Evolutionary conservation across 208 protist genomes (phyloP).

Genomic region (Acanthamoeba royreba): DNA sequence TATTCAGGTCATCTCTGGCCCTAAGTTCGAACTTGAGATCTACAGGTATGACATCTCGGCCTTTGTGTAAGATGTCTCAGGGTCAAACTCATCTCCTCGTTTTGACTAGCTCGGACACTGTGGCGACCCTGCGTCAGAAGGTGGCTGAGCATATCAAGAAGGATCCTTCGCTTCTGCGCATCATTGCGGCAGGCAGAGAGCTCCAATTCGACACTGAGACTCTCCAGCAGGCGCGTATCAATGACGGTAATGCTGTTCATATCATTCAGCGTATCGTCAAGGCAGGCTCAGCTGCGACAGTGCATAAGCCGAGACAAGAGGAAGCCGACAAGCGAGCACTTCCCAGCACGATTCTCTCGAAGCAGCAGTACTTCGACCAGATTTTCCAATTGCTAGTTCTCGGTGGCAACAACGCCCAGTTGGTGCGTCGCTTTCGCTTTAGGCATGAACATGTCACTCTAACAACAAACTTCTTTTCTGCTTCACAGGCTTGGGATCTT

Average conservation of each 20-base stretch:
- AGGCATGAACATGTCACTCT: background rate
- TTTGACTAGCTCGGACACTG: conserved; percentile 10
- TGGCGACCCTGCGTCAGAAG: conserved; percentile 37
- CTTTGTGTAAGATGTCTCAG: background rate
- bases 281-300: background rate
- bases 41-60: background rate
- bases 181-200: conserved; percentile 18
- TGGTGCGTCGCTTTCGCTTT: background rate
- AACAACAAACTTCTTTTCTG: background rate
- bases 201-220: background rate
- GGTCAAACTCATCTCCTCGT: background rate
- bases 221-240: background rate
- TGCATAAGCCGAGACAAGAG: background rate
- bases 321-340: background rate
- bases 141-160: background rate
- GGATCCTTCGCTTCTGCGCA: background rate
- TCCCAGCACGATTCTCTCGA: conserved; percentile 27
- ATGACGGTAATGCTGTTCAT: background rate
- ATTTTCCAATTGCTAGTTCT: conserved; percentile 22
- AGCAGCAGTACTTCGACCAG: conserved; percentile 47
- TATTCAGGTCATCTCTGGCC: background rate
- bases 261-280: background rate
- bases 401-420: background rate
- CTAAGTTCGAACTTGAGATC: background rate
- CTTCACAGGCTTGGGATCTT: conserved; percentile 56